Evolutionary conservation across 768 basidiomycete genomes (phyloP).

Genomic region (Agrocybe pediades): DNA sequence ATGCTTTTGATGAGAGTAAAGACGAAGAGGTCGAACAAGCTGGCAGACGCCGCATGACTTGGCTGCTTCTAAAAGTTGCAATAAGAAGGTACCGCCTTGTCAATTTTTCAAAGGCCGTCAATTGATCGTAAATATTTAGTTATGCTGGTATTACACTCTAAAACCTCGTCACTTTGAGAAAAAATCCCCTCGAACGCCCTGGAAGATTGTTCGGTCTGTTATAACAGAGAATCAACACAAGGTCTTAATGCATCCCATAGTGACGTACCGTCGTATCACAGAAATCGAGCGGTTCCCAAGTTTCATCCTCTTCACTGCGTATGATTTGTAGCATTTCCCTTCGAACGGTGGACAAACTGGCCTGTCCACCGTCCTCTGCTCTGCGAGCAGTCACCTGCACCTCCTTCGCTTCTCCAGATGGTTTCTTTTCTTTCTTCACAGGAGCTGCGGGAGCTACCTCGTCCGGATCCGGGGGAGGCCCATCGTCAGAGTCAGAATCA

Average conservation of each 20-base stretch:
- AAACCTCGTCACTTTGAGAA: conserved; percentile 50
- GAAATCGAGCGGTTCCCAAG: conserved; percentile 71
- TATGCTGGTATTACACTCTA: conserved; percentile 59
- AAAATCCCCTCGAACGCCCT: conserved; percentile 63
- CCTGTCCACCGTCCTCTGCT: conserved; percentile 63
- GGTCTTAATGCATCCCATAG: background rate
- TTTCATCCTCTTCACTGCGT: conserved; percentile 75
- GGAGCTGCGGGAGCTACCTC: conserved; percentile 52
- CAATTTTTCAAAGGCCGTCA: conserved; percentile 43
- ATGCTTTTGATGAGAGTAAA: conserved; percentile 10
- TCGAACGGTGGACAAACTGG: conserved; percentile 68
- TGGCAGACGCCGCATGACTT: too few relatives aligned
- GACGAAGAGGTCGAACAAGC: background rate
- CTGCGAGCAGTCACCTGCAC: conserved; percentile 78
- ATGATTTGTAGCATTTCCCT: conserved; percentile 79
- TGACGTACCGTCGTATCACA: conserved; percentile 63
- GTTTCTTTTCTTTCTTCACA: conserved; percentile 63
- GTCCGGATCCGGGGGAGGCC: conserved; percentile 79
- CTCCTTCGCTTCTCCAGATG: conserved; percentile 63
- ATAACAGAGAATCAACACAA: conserved; percentile 11
- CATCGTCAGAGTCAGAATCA: conserved; percentile 78
- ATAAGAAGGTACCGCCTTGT: background rate
- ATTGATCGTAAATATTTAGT: conserved; percentile 61
- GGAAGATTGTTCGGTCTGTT: conserved; percentile 59
- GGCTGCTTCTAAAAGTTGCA: too few relatives aligned